Evolutionary conservation across 176 grass and related monocot species (phyloP), one percentile per base, ranked within the genome.

Genomic region (Tillandsia fasciculata): DNA sequence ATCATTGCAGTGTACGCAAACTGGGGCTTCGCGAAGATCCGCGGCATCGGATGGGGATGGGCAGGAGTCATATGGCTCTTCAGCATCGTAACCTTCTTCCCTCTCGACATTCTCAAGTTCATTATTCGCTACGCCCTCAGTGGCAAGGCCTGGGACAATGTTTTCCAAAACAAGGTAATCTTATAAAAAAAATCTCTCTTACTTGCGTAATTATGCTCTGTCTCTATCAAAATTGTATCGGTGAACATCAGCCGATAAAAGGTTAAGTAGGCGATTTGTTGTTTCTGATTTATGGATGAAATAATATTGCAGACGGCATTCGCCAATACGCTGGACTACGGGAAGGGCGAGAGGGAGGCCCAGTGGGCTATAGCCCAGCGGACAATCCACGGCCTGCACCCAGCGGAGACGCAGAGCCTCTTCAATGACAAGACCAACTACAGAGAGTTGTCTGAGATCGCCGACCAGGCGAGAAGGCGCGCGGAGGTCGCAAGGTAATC

Each of bases 51-150:
- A 9, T 92, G 89, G 85, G 76, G 82, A 2, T 92, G 89, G 89
- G 85, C 73, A 9, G 53, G 53, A 1, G 79, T 83, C 11, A 88
- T 88, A 50, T 92, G 89, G 89, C 76, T 88, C 70, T 92, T 80
- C 79, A 83, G 66, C 85, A 64, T 80, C 63, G 65, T 86, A 79
- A 92, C 89, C 24, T 92, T 83, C 76, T 66, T 86, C 42, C 89
- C 89, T 13, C 89, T 92, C 0, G 89, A 92, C 82, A 7, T 92
- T 2, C 78, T 92, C 76, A 92, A 92, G 81, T 92, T 92, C 70
- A 72, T 78, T 70, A 88, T 83, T 73, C 79, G 85, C 1, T 92
- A 92, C 76, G 64, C 81, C 48, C 76, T 92, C 6, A 83, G 82
- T 74, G 89, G 89, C 52, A 74, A 82, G 70, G 85, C 74, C 7